Evolutionary conservation across 441 rosid species (phyloP).

Genomic region (Pelargonium cotyledonis): DNA sequence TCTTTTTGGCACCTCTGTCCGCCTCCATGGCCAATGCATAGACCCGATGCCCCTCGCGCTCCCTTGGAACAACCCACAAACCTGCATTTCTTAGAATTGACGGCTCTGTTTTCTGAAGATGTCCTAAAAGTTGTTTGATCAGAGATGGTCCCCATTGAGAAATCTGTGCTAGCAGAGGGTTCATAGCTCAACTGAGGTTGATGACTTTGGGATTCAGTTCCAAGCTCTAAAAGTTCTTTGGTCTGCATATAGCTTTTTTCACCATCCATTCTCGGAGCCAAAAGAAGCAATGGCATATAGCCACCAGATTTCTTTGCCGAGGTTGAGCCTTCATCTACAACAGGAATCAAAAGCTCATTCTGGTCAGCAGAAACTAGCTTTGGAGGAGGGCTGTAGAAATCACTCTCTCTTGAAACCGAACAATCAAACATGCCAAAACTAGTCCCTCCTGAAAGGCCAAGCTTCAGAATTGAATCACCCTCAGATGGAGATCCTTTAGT

Average conservation of each 20-base stretch:
- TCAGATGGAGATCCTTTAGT: conserved; percentile 41
- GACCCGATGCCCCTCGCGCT: conserved; percentile 84
- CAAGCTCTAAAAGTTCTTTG: too few species aligned
- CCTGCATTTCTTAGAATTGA: conserved; percentile 63
- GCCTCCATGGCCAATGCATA: conserved; percentile 92
- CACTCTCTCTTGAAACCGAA: too few species aligned
- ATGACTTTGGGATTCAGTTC: too few species aligned
- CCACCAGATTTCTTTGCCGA: conserved; percentile 90
- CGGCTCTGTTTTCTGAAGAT: conserved; percentile 44
- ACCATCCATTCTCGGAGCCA: conserved; percentile 62
- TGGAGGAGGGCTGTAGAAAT: too few species aligned
- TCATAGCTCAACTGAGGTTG: too few species aligned
- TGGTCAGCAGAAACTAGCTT: too few species aligned
- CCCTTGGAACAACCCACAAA: conserved; percentile 74
- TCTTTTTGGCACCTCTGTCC: conserved; percentile 85
- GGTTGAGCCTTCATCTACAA: conserved; percentile 84
- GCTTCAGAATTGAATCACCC: conserved; percentile 53
- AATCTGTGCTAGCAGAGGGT: conserved; percentile 45
- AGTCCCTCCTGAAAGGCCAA: conserved; percentile 68
- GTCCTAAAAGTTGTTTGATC: too few species aligned
- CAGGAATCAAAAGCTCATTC: too few species aligned
- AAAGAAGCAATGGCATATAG: conserved; percentile 75
- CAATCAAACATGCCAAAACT: too few species aligned
- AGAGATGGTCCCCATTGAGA: conserved; percentile 47
- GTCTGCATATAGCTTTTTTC: too few species aligned